Evolutionary conservation across 345 rosid species (phyloP).

Genomic region (Eucalyptus fibrosa): DNA sequence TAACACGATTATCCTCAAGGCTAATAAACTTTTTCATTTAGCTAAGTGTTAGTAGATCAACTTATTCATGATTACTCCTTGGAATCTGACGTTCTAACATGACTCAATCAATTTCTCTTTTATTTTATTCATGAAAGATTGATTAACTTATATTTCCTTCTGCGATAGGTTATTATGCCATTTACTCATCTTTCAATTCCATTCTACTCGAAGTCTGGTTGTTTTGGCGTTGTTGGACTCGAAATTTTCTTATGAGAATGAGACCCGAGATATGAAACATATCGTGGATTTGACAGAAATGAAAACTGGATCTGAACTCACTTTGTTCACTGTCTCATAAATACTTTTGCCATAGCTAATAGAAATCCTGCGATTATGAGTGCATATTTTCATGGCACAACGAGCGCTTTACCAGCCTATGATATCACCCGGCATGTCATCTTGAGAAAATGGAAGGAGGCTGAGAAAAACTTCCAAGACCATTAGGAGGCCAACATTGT

Average conservation of each 20-base stretch:
- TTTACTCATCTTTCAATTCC: neutral
- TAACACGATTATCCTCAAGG: too few species aligned
- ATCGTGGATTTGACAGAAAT: neutral
- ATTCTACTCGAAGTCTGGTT: neutral
- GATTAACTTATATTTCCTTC: neutral
- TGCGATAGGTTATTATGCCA: neutral
- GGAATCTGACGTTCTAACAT: too few species aligned
- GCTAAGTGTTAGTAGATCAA: too few species aligned
- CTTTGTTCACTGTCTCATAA: neutral
- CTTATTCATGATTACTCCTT: too few species aligned
- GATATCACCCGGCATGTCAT: slow-evolving; percentile 74
- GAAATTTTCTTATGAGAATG: neutral
- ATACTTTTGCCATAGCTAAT: neutral
- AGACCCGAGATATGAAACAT: neutral
- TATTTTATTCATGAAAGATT: too few species aligned
- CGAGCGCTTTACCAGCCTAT: slow-evolving; percentile 66
- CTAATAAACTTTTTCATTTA: too few species aligned
- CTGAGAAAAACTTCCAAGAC: slow-evolving; percentile 66
- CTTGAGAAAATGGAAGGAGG: slow-evolving; percentile 44
- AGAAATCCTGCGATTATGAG: slow-evolving; percentile 81
- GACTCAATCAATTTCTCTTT: too few species aligned
- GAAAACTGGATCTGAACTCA: neutral
- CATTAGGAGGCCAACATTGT: slow-evolving; percentile 75
- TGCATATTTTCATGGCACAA: slow-evolving; percentile 78
- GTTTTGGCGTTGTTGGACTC: neutral